Percentiles rank a stretch among this genome's conserved stretches.
Evolutionary conservation across 208 protist species (phyloP).

Genomic region (Acanthamoeba castellanii): DNA sequence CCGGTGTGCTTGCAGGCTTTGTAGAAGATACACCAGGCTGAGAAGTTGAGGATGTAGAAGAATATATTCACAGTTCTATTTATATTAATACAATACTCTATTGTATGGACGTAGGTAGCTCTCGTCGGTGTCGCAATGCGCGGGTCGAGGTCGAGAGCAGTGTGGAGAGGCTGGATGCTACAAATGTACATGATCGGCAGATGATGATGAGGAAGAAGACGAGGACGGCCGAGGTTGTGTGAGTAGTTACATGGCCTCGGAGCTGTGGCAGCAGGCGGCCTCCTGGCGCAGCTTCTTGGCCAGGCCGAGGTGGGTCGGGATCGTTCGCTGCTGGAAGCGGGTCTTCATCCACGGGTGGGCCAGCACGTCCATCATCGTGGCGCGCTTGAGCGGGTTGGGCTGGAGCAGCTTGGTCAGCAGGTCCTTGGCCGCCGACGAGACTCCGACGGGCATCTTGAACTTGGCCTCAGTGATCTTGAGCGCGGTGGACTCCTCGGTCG

Average conservation of each 20-base stretch:
- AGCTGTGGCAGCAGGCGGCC: background rate
- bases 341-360: constrained; percentile 36
- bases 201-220: no score
- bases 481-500: background rate
- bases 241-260: background rate
- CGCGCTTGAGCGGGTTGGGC: constrained; percentile 29
- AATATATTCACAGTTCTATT: background rate
- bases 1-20: no score
- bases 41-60: no score
- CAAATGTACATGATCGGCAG: background rate
- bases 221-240: no score
- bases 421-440: constrained; percentile 43
- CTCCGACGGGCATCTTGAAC: background rate
- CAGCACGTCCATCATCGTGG: constrained; percentile 53
- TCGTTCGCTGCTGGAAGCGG: background rate
- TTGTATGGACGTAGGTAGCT: no score
- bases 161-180: background rate
- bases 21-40: no score
- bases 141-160: background rate
- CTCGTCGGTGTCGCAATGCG: no score
- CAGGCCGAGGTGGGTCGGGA: background rate
- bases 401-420: constrained; percentile 10
- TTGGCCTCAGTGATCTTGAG: constrained; percentile 28
- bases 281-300: constrained; percentile 16
- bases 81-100: background rate